Evolutionary conservation across 2,329 filamentous ascomycete species (phyloP).

Genomic region (Berkeleyomyces rouxiae): DNA sequence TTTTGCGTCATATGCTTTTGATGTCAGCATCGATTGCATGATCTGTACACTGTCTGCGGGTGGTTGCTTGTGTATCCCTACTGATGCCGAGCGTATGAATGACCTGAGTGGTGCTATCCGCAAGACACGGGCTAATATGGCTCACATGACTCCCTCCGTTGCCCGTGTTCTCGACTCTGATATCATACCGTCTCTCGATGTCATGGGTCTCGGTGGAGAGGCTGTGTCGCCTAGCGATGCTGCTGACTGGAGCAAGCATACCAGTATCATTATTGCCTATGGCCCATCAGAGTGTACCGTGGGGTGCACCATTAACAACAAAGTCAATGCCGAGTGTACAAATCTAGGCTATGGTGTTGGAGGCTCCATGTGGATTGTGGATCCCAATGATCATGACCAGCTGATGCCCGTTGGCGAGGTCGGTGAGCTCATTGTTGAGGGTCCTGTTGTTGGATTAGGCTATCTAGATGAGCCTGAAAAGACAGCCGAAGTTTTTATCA

Average conservation of each 20-base stretch:
- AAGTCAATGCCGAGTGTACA: slow-evolving; percentile 24
- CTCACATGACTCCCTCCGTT: slow-evolving; percentile 34
- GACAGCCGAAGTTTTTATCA: slow-evolving; percentile 41
- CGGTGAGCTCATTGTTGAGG: slow-evolving; percentile 38
- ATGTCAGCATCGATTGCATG: slow-evolving; percentile 38
- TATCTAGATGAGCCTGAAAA: slow-evolving; percentile 43
- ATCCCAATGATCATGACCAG: slow-evolving; percentile 29
- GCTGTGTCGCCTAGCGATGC: slow-evolving; percentile 35
- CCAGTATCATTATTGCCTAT: slow-evolving; percentile 34
- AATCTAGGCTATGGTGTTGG: slow-evolving; percentile 33
- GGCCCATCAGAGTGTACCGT: slow-evolving; percentile 39
- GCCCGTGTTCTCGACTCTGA: slow-evolving; percentile 30
- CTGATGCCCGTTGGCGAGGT: slow-evolving; percentile 32
- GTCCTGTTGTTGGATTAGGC: slow-evolving; percentile 43
- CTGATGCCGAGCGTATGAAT: slow-evolving; percentile 36
- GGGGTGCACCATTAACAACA: slow-evolving; percentile 32
- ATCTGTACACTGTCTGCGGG: slow-evolving; percentile 34
- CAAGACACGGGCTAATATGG: slow-evolving; percentile 30
- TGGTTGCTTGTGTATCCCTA: slow-evolving; percentile 36
- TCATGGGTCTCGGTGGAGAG: slow-evolving; percentile 34
- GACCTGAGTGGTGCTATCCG: slow-evolving; percentile 30
- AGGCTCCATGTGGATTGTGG: slow-evolving; percentile 34
- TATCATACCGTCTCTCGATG: slow-evolving; percentile 30
- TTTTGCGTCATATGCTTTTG: slow-evolving; percentile 37
- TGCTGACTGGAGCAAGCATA: slow-evolving; percentile 28